Evolutionary conservation across 495 filamentous ascomycete species (phyloP).

Genomic region (Hypoxylon cercidicola): DNA sequence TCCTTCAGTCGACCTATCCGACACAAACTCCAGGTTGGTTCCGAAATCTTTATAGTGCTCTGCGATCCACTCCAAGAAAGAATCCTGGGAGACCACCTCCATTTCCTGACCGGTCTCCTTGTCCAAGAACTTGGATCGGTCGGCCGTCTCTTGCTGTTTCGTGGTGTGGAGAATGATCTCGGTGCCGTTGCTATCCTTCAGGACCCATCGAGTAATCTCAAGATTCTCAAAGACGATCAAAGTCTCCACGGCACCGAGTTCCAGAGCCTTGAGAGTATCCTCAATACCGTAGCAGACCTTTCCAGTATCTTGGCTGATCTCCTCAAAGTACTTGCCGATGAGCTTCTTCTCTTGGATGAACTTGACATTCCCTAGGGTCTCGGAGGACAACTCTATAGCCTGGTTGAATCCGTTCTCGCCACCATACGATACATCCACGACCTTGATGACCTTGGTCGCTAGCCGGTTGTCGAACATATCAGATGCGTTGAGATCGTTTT

Average conservation of each 20-base stretch:
- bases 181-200: conserved; percentile 77
- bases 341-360: conserved; percentile 99
- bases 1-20: conserved; percentile 93
- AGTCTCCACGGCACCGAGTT: conserved; percentile 92
- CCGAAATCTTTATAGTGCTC: conserved; percentile 98
- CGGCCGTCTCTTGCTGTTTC: conserved; percentile 78
- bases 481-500: conserved; percentile 97
- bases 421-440: conserved; percentile 98
- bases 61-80: conserved; percentile 98
- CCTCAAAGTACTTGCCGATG: conserved; percentile 97
- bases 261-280: conserved; percentile 96
- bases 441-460: conserved; percentile 95
- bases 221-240: conserved; percentile 98
- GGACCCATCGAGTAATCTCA: conserved; percentile 87
- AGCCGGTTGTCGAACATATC: conserved; percentile 96
- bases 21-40: conserved; percentile 96
- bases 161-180: conserved; percentile 86
- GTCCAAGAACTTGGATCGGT: conserved; percentile 89
- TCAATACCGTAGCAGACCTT: conserved; percentile 98
- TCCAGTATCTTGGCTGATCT: conserved; percentile 96
- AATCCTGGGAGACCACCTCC: conserved; percentile 84
- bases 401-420: conserved; percentile 99
- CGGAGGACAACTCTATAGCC: conserved; percentile 92
- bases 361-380: conserved; percentile 99
- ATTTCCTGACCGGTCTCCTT: conserved; percentile 96